phyloP scores from a whole-genome alignment of 148 eudicot genomes.

The Chenopodium berlandieri region DNA sequence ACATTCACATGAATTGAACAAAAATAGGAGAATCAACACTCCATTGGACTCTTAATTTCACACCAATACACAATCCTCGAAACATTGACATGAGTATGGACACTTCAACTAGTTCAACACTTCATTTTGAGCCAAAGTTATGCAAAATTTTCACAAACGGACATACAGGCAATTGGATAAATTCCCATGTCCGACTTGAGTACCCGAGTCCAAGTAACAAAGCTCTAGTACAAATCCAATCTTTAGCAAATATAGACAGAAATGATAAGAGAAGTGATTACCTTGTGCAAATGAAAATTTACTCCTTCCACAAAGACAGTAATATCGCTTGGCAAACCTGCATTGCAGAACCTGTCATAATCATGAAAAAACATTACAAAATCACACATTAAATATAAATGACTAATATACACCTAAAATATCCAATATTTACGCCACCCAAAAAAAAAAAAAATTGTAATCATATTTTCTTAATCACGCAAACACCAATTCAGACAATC shows the following conservation, averaged over 20 bases:
- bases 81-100: no score
- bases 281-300: slow-evolving; percentile 89
- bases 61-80: no score
- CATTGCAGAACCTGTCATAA: slow-evolving; percentile 80
- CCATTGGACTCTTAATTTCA: background rate
- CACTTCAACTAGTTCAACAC: no score
- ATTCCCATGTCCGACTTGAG: no score
- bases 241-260: background rate
- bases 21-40: background rate
- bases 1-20: background rate
- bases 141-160: no score
- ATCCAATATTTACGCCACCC: background rate
- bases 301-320: slow-evolving; percentile 52
- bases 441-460: background rate
- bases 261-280: slow-evolving; percentile 20
- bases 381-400: background rate
- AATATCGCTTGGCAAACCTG: slow-evolving; percentile 82
- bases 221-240: background rate
- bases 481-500: no score
- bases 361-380: slow-evolving; percentile 38
- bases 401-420: background rate
- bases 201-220: no score
- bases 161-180: no score
- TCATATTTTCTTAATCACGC: background rate
- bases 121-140: no score